Percentiles rank a stretch among this genome's conserved stretches.
Conservation (phyloP, 257 asterid species). For the Nyctanthes arbortristis region DNA sequence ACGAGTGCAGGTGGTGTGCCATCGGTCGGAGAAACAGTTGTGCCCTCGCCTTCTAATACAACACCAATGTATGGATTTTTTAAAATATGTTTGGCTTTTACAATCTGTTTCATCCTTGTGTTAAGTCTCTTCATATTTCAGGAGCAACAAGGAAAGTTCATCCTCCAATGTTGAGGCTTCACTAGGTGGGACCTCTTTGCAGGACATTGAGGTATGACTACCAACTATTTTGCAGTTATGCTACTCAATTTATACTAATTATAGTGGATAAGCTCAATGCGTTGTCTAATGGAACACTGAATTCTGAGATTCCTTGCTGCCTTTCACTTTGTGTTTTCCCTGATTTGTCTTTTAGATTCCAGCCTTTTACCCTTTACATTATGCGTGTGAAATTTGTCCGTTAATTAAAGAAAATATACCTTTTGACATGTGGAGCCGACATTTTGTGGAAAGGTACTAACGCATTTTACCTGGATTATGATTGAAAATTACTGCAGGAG, state of each 20-base stretch:
- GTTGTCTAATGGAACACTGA: neutral
- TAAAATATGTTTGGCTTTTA: neutral
- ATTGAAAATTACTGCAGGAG: constrained; percentile 52
- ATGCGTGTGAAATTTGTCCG: neutral
- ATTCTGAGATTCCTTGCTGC: neutral
- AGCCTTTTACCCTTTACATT: constrained; percentile 2
- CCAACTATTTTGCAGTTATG: constrained; percentile 20
- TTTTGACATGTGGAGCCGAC: constrained; percentile 4
- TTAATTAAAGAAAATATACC: constrained; percentile 12
- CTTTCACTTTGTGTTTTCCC: neutral
- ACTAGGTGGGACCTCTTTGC: constrained; percentile 53
- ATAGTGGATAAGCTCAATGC: neutral
- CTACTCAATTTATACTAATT: constrained; percentile 14
- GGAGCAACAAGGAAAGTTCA: constrained; percentile 46
- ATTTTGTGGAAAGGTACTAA: neutral
- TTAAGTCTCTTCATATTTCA: constrained; percentile 27
- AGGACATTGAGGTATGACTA: constrained; percentile 72
- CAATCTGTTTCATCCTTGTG: neutral
- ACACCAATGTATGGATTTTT: constrained; percentile 37
- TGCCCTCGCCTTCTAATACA: constrained; percentile 50
- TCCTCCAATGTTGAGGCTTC: constrained; percentile 48
- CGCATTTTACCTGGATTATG: neutral
- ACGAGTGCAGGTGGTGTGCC: constrained; percentile 43
- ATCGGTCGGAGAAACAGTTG: constrained; percentile 40
- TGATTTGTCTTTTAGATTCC: neutral